Evolutionary conservation across 2,329 filamentous ascomycete genomes (phyloP), one percentile per base, ranked within the genome.

Genomic region (Parastagonospora nodorum): DNA sequence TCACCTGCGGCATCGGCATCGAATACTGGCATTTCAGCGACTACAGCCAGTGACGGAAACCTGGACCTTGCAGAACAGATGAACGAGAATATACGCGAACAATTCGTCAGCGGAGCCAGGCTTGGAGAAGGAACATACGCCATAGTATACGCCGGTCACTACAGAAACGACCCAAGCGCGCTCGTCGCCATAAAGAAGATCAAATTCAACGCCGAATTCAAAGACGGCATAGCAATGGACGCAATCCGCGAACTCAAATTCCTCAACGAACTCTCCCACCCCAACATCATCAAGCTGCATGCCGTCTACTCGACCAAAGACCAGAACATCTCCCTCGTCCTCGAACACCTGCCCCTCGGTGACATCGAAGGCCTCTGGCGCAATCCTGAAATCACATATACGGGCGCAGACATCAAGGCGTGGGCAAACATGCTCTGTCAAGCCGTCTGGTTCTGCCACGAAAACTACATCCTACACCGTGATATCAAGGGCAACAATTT

Each of bases 401-500:
- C 89, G 55, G 84, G 86, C 9, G 89, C 90, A 14, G 94, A 99
- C 74, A 92, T 97, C 74, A 99, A 99, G 74, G 89, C 92, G 12
- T 99, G 94, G 94, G 96, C 97, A 88, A 90, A 89, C 57, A 97
- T 97, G 94, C 83, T 97, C n/a, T 84, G 84, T 27, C 87, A 93
- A 36, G 94, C 89, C 24, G 86, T 97, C 27, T 96, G 91, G 88
- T 99, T 96, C 80, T 97, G 94, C 75, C 94, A 99, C 75, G 90
- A 92, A 71, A 95, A 94, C 73, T 93, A 88, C 65, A 85, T 99
- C 14, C 82, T 99, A 28, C 94, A 99, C 76, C 90, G 94, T 64
- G 94, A 99, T 79, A 97, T 99, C 80, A 99, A 99, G 77, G 93
- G 93, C 41, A 97, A 97, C 83, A 99, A 99, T 78, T 79, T 97